Evolutionary conservation across 2,329 filamentous ascomycete species (phyloP), one percentile per base, ranked within the genome.

Genomic region (Coniochaeta sp.): DNA sequence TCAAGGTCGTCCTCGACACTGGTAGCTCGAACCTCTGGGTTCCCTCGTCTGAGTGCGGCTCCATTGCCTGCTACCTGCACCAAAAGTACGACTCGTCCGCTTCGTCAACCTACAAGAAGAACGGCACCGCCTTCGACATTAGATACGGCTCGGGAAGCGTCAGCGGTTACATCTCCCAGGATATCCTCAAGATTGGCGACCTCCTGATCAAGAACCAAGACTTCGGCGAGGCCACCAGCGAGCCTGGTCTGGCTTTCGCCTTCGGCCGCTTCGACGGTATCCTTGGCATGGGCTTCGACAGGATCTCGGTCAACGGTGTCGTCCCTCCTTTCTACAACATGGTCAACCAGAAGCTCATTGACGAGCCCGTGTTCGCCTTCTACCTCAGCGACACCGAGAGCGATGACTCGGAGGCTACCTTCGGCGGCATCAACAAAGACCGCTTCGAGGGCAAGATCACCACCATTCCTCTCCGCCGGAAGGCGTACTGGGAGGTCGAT

Each of bases 401-500:
- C 49, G 80, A 85, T 53, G 81, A 88, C 68, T 96, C 91, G 38
- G 91, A 91, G 74, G 91, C 85, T 55, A 84, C 86, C 60, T 99
- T 99, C 60, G 60, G 62, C 56, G 55, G 60, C 53, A 53, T 67
- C 35, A 57, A 63, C 54, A 60, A 60, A 54, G 32, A 73, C 65
- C 83, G 86, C 71, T 70, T 64, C 60, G 81, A 75, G 33, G 94
- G 94, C 65, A 86, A 97, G 71, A 81, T 99, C 64, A 89, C 85
- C 68, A 95, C 91, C 71, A 90, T 99, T 61, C 94, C 94, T 51
- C 83, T 99, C 61, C 89, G 94, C 71, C 89, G 94, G 69, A 97
- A 97, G 86, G 94, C 94, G 48, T 99, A 99, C 82, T 99, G 94
- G 94, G 94, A 99, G 81, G 92, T 99, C 52, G 91, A 97, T 65